Conservation (phyloP, 352 stramenopile genomes). For the Globisporangium parvum region DNA sequence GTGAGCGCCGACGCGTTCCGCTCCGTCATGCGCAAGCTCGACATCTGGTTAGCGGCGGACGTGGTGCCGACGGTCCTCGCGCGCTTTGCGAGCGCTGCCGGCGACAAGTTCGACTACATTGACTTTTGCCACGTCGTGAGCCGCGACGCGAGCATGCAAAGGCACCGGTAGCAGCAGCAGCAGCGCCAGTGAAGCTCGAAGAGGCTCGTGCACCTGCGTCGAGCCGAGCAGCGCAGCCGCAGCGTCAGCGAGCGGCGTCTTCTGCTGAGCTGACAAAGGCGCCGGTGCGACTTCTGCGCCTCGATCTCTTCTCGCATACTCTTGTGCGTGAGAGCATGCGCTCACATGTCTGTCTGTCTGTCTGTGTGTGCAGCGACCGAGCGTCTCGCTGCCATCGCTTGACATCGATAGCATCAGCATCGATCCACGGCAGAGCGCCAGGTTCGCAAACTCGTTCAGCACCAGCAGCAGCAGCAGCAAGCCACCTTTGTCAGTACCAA, state of each 20-base stretch:
- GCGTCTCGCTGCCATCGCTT: slow-evolving; percentile 7
- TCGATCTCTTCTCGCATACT: not conserved
- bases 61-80: slow-evolving; percentile 33
- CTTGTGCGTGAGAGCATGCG: not conserved
- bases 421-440: not conserved
- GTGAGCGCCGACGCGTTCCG: slow-evolving; percentile 54
- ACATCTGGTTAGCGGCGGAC: slow-evolving; percentile 43
- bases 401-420: not conserved
- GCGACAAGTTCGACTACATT: slow-evolving; percentile 66
- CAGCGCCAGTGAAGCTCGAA: not conserved
- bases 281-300: not conserved
- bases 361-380: not conserved
- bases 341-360: not conserved
- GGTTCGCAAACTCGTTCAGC: not conserved
- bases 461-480: not conserved
- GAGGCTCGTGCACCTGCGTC: not conserved
- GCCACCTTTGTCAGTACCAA: not conserved
- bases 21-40: slow-evolving; percentile 54
- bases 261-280: not conserved
- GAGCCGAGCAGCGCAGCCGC: too few relatives aligned
- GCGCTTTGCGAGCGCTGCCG: slow-evolving; percentile 37
- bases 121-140: slow-evolving; percentile 50
- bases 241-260: too few relatives aligned
- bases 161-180: not conserved
- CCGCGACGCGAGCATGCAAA: slow-evolving; percentile 3